Conservation (phyloP, 2,329 filamentous ascomycete species). For the Bisporella sp. region DNA sequence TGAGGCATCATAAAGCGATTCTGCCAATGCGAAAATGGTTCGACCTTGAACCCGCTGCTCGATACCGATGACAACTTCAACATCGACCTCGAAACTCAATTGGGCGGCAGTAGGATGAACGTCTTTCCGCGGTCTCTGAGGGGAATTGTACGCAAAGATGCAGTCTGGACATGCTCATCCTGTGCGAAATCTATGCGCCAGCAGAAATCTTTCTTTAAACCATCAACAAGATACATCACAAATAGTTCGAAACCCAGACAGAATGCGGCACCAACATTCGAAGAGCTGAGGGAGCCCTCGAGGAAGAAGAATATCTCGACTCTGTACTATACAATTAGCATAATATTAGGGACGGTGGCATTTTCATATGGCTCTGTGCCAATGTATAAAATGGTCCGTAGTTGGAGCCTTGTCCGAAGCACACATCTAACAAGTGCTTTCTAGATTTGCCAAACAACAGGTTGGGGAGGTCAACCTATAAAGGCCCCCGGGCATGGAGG, state of each 20-base stretch:
- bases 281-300: constrained; percentile 57
- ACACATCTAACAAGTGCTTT: constrained; percentile 7
- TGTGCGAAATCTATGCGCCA: constrained; percentile 16
- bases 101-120: constrained; percentile 1
- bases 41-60: no score
- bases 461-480: constrained; percentile 90
- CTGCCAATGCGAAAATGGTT: no score
- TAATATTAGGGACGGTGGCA: constrained; percentile 73
- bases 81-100: no score
- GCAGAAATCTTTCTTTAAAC: constrained; percentile 17
- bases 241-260: constrained; percentile 21
- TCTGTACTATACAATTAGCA: constrained; percentile 67
- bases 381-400: constrained; percentile 73
- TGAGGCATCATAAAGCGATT: no score
- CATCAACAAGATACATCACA: constrained; percentile 19
- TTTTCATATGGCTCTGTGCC: constrained; percentile 79
- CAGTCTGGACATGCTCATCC: constrained; percentile 24
- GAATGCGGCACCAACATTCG: constrained; percentile 47
- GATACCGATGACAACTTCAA: no score
- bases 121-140: constrained; percentile 9
- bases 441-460: constrained; percentile 76
- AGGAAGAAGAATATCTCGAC: constrained; percentile 61
- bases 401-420: neutral
- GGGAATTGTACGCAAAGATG: constrained; percentile 16
- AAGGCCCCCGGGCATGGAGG: constrained; percentile 65